A percentile compares a stretch with the other conserved stretches of the same genome.
These are phyloP conservation scores for Pestalotiopsis sp. DNA, from an alignment of 2,329 filamentous ascomycete genomes.

Conservation along the genomic window DNA sequence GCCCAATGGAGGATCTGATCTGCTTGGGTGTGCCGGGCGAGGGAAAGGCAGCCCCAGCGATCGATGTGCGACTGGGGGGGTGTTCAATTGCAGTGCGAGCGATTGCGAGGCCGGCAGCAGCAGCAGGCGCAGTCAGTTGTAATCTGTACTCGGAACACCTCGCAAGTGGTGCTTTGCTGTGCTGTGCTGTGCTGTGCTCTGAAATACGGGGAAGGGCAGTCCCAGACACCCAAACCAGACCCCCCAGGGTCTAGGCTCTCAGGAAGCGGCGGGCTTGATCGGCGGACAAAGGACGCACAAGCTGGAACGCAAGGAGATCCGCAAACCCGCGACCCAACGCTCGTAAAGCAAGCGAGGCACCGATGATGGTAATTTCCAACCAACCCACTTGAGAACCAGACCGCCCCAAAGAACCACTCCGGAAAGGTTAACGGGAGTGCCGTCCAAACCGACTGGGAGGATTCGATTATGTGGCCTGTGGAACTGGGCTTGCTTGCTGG, in stretches of 20 bases:
- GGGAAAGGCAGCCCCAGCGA: neutral
- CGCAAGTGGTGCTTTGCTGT: neutral
- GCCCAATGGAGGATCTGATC: neutral
- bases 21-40: no score
- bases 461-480: conserved; percentile 11
- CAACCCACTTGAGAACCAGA: conserved; percentile 8
- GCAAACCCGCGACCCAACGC: neutral
- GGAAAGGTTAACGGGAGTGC: conserved; percentile 1
- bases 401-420: neutral
- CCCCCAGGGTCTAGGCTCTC: neutral
- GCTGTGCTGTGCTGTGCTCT: neutral
- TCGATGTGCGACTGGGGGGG: neutral
- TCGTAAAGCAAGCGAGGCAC: neutral
- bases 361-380: neutral
- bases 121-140: neutral
- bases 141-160: neutral
- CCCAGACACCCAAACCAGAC: neutral
- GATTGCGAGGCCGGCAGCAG: neutral
- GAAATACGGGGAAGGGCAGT: neutral
- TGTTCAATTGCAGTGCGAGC: neutral
- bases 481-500: conserved; percentile 1
- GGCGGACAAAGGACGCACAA: neutral
- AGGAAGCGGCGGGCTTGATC: neutral
- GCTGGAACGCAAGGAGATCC: neutral
- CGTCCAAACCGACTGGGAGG: neutral